A percentile compares a stretch with the other conserved stretches of the same genome.
These are phyloP conservation scores for Botrytis fabae DNA, from an alignment of 2,329 filamentous ascomycete species.

Conservation along the genomic window DNA sequence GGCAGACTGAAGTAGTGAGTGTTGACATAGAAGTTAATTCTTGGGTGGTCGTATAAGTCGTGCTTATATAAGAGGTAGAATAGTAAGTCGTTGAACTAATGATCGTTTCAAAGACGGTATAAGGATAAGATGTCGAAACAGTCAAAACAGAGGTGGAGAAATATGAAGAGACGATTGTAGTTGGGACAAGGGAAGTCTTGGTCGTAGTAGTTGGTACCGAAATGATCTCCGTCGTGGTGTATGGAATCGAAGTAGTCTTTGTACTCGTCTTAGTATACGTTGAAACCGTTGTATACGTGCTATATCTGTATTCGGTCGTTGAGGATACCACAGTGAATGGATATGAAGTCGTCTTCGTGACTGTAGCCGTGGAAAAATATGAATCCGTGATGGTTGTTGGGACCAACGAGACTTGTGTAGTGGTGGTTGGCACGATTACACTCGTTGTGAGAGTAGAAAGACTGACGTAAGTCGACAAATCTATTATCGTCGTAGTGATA, in stretches of 20 bases:
- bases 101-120: conserved; percentile 10
- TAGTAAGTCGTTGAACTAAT: conserved; percentile 17
- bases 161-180: conserved; percentile 4
- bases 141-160: background rate
- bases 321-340: conserved; percentile 16
- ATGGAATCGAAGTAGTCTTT: conserved; percentile 10
- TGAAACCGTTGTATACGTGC: conserved; percentile 27
- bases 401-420: conserved; percentile 1
- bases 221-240: background rate
- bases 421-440: conserved; percentile 4
- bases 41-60: background rate
- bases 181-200: conserved; percentile 3
- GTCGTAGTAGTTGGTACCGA: conserved; percentile 18
- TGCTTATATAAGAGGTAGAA: conserved; percentile 15
- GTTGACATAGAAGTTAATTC: background rate
- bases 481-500: conserved; percentile 1
- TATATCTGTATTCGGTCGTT: conserved; percentile 26
- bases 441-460: conserved; percentile 13
- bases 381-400: conserved; percentile 1
- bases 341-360: conserved; percentile 22
- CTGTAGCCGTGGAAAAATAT: conserved; percentile 8
- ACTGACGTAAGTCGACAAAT: background rate
- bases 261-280: conserved; percentile 7
- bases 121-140: conserved; percentile 9
- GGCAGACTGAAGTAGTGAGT: background rate